Evolutionary conservation across 768 basidiomycete species (phyloP).

Genomic region (Auricularia sp.): DNA sequence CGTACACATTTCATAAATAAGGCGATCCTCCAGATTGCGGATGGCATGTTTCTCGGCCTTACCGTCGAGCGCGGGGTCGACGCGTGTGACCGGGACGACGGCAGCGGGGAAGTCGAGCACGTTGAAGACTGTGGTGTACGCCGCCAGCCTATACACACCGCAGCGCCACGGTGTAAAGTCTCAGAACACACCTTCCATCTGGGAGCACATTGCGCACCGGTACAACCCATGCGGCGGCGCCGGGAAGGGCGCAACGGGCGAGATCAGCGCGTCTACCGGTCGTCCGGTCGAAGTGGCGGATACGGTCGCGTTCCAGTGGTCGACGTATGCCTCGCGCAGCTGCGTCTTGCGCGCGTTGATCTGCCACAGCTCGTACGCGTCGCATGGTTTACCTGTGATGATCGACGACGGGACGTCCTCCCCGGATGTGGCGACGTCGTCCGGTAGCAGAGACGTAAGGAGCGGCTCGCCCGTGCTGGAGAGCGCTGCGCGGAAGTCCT

Average conservation of each 20-base stretch:
- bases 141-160: conserved; percentile 27
- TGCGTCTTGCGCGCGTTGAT: conserved; percentile 40
- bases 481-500: conserved; percentile 36
- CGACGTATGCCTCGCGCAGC: conserved; percentile 46
- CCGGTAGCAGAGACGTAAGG: conserved; percentile 35
- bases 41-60: conserved; percentile 36
- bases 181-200: too few relatives aligned
- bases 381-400: conserved; percentile 18
- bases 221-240: conserved; percentile 56
- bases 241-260: conserved; percentile 47
- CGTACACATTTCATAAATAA: conserved; percentile 45
- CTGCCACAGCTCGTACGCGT: conserved; percentile 61
- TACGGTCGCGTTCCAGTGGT: conserved; percentile 49
- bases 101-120: conserved; percentile 51
- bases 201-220: conserved; percentile 24
- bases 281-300: conserved; percentile 51
- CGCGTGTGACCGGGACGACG: conserved; percentile 53
- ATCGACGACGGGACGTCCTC: not conserved
- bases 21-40: conserved; percentile 35
- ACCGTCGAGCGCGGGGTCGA: conserved; percentile 44
- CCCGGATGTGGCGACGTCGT: conserved; percentile 13
- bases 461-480: conserved; percentile 43
- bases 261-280: conserved; percentile 67
- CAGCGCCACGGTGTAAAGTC: too few relatives aligned
- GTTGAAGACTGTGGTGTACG: conserved; percentile 57